Evolutionary conservation across 257 asterid species (phyloP), one percentile per base, ranked within the genome.

Genomic region (Solanum gracilifrons): DNA sequence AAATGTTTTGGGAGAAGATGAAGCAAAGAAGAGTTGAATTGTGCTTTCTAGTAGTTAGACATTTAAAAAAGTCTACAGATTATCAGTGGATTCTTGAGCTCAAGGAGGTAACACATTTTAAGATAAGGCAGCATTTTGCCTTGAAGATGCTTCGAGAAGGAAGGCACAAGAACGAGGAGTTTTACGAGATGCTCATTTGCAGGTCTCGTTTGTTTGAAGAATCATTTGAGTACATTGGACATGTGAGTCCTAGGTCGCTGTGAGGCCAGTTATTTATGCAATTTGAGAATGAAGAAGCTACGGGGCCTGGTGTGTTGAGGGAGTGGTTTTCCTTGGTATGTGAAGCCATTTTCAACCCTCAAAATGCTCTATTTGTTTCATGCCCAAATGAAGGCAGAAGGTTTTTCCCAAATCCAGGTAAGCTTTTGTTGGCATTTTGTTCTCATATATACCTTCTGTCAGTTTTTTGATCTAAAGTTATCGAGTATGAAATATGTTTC

Each of bases 361-460:
- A 93, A 87, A 93, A 97, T 90, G 94, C 98, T 31, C 96, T 97
- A 79, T 97, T 93, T 90, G 91, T 94, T 46, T 93, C 98, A 85
- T 97, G 96, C 87, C 95, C 98, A 7, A 93, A 92, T 86, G 99
- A 97, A 64, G 92, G 94, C n/a, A 93, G 98, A 91, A 95, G 98
- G 93, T 97, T 95, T 92, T 95, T 88, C 85, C 99, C 99, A 29
- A 97, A 95, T 95, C 97, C 98, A 90, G 97, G 99, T 94, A 88
- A 82, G 89, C 27, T 85, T 87, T 48, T 48, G 21, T 27, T 62
- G 41, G 4, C 39, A 71, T 71, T 31, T 71, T 16, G 25, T 16
- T 31, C 41, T 31, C 13, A 31, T 21, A 1, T 33, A 31, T 71
- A 13, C 35, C 3, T 71, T 71, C 4, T 13, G 18, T 71, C 8